Evolutionary conservation across 2,329 filamentous ascomycete genomes (phyloP).

Genomic region (Neonectria hederae): DNA sequence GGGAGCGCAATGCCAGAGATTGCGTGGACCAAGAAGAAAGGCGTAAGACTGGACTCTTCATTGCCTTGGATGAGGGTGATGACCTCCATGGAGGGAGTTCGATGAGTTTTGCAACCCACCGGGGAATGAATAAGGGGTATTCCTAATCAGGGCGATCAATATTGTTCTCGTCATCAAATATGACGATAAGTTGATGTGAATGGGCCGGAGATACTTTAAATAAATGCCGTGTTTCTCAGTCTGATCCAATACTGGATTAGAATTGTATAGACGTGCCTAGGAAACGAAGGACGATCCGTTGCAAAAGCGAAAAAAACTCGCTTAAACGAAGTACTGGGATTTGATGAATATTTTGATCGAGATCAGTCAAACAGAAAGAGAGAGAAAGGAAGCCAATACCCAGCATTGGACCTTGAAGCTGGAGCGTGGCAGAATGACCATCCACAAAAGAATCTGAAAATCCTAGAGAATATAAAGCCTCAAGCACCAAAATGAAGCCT

Average conservation of each 20-base stretch:
- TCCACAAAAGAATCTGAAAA: not conserved
- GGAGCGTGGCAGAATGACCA: not conserved
- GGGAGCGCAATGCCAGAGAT: slow-evolving; percentile 37
- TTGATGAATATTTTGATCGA: not conserved
- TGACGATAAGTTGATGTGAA: not conserved
- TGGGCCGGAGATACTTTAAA: slow-evolving; percentile 18
- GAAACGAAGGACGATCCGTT: not conserved
- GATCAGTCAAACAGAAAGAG: not conserved
- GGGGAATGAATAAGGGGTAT: slow-evolving; percentile 1
- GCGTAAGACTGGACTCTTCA: slow-evolving; percentile 30
- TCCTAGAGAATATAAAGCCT: not conserved
- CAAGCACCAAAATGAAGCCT: not conserved
- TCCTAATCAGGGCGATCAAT: slow-evolving; percentile 1
- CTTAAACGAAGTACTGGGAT: not conserved
- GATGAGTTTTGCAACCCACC: slow-evolving; percentile 12
- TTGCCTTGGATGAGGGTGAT: slow-evolving; percentile 36
- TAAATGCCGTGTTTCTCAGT: slow-evolving; percentile 1
- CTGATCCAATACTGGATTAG: not conserved
- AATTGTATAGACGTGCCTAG: not conserved
- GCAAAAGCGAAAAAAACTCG: not conserved
- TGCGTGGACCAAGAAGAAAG: slow-evolving; percentile 36
- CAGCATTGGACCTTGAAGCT: slow-evolving; percentile 15
- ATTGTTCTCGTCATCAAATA: not conserved
- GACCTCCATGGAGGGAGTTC: slow-evolving; percentile 30
- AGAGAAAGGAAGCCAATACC: slow-evolving; percentile 10